Percentiles rank a stretch among this genome's conserved stretches.
phyloP scores from a whole-genome alignment of 2,329 filamentous ascomycete genomes.

The Phaeosphaeriaceae sp. region DNA sequence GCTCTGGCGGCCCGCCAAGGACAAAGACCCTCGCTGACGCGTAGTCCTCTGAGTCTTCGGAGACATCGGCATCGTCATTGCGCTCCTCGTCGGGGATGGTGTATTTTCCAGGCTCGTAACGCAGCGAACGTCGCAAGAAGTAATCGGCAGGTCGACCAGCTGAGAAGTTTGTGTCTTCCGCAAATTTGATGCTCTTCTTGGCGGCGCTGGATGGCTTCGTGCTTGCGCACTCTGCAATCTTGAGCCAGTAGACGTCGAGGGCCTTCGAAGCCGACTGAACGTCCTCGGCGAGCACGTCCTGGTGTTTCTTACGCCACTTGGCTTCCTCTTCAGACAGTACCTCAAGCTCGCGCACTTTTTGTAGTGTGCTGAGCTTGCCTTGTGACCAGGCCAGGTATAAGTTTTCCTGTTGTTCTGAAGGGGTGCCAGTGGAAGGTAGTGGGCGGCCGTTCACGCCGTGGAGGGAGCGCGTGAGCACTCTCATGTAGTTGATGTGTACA shows the following conservation, averaged over 20 bases:
- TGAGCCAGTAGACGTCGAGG: constrained; percentile 34
- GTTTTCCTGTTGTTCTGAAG: constrained; percentile 30
- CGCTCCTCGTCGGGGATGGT: constrained; percentile 10
- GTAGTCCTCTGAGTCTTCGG: constrained; percentile 32
- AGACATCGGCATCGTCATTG: constrained; percentile 16
- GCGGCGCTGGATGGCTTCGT: constrained; percentile 6
- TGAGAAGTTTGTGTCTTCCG: constrained; percentile 28
- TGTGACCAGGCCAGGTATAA: constrained; percentile 32
- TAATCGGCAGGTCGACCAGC: constrained; percentile 31
- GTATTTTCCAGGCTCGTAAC: constrained; percentile 41
- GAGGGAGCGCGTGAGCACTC: constrained; percentile 29
- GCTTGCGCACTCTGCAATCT: constrained; percentile 13
- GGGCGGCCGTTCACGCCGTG: constrained; percentile 29
- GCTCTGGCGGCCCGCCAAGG: constrained; percentile 6
- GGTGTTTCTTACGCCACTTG: constrained; percentile 25
- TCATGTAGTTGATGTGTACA: constrained; percentile 35
- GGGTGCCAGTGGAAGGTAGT: constrained; percentile 24
- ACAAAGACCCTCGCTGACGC: constrained; percentile 11
- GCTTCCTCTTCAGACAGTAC: constrained; percentile 26
- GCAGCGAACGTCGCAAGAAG: constrained; percentile 33
- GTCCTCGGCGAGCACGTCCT: constrained; percentile 13
- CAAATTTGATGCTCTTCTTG: constrained; percentile 26
- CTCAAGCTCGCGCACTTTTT: constrained; percentile 30
- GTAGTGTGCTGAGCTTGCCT: constrained; percentile 31
- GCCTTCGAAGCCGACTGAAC: constrained; percentile 34